Conservation (phyloP, 2,329 filamentous ascomycete species). For the Fusarium incarnatum region DNA sequence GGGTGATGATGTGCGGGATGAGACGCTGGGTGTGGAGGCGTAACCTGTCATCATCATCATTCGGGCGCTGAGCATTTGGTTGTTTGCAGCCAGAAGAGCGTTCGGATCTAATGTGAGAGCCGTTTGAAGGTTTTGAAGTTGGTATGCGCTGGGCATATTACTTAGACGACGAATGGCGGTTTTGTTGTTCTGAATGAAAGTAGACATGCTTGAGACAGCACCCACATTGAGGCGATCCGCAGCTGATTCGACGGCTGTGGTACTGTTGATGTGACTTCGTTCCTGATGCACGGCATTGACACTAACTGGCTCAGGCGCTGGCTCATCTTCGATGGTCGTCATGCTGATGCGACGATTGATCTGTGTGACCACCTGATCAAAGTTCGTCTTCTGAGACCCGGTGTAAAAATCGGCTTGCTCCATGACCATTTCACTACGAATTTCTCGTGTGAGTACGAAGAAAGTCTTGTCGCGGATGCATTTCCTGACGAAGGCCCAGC, state of each 20-base stretch:
- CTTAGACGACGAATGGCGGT: constrained; percentile 32
- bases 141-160: constrained; percentile 18
- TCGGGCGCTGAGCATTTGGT: constrained; percentile 1
- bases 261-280: neutral
- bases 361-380: constrained; percentile 37
- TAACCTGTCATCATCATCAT: constrained; percentile 11
- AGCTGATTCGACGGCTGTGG: neutral
- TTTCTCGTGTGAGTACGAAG: constrained; percentile 59
- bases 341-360: constrained; percentile 26
- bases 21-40: neutral
- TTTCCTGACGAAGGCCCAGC: constrained; percentile 63
- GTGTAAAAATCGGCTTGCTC: neutral
- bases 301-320: neutral
- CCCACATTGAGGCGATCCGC: constrained; percentile 21
- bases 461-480: constrained; percentile 63
- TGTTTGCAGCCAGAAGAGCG: neutral
- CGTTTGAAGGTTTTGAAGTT: constrained; percentile 9
- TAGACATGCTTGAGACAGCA: constrained; percentile 21
- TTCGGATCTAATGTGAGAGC: rapidly evolving
- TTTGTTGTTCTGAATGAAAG: constrained; percentile 37
- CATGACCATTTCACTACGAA: constrained; percentile 20
- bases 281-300: constrained; percentile 34
- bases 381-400: constrained; percentile 26
- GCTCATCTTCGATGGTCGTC: neutral
- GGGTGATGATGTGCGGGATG: neutral